phyloP scores from a whole-genome alignment of 2,329 filamentous ascomycete genomes.

The Sarocladium kiliense region DNA sequence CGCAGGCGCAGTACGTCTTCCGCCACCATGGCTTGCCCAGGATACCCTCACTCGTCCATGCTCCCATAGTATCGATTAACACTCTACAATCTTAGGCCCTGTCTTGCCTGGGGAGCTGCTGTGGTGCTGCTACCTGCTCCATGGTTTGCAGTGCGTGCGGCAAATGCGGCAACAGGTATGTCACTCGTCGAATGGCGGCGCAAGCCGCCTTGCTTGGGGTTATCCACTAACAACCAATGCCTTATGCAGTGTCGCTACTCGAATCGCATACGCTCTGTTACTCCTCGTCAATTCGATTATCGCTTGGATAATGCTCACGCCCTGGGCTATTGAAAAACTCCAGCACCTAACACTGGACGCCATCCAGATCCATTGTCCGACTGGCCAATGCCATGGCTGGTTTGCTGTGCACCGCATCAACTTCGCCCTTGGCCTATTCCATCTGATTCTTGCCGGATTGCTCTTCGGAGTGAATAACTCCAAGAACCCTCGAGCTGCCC shows the following conservation, averaged over 20 bases:
- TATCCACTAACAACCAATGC: not conserved
- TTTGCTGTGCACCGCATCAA: slow-evolving; percentile 96
- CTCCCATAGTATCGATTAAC: not conserved
- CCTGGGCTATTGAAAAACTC: slow-evolving; percentile 95
- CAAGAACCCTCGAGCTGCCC: slow-evolving; percentile 76
- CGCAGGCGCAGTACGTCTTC: slow-evolving; percentile 67
- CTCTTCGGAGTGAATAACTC: slow-evolving; percentile 83
- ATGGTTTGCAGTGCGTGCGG: slow-evolving; percentile 94
- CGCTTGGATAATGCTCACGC: slow-evolving; percentile 98
- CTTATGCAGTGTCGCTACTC: slow-evolving; percentile 74
- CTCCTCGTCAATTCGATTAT: slow-evolving; percentile 94
- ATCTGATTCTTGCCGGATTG: slow-evolving; percentile 77
- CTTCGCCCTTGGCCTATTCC: slow-evolving; percentile 92
- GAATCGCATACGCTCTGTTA: slow-evolving; percentile 92
- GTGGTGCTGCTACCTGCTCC: slow-evolving; percentile 92
- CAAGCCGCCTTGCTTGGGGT: not conserved
- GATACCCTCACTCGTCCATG: too few species aligned
- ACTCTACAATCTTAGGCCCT: slow-evolving; percentile 48
- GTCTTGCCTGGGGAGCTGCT: slow-evolving; percentile 83
- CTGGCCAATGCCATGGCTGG: slow-evolving; percentile 89
- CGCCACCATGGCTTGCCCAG: too few species aligned
- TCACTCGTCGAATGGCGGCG: slow-evolving; percentile 2
- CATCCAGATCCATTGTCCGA: slow-evolving; percentile 89
- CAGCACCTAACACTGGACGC: slow-evolving; percentile 91
- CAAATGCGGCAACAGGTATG: slow-evolving; percentile 89